A percentile compares a stretch with the other conserved stretches of the same genome.
Evolutionary conservation across 441 rosid genomes (phyloP).

Genomic region (Daphne laureola): DNA sequence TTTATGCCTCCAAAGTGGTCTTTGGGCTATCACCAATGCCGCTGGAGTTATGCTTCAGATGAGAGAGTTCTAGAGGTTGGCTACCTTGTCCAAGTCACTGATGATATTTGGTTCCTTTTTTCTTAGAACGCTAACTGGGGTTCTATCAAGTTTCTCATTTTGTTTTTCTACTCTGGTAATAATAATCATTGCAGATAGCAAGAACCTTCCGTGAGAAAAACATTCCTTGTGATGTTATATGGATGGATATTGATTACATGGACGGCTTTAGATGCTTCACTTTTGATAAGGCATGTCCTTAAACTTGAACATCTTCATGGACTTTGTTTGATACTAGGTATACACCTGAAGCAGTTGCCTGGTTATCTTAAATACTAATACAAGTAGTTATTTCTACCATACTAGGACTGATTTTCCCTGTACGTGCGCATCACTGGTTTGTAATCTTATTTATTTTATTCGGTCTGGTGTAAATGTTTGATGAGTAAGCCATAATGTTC

Average conservation of each 20-base stretch:
- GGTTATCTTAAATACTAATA: neutral
- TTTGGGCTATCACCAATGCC: constrained; percentile 92
- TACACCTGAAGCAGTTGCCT: no score
- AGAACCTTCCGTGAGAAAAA: constrained; percentile 73
- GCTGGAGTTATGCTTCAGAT: constrained; percentile 87
- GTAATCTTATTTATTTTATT: no score
- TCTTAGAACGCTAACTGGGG: neutral
- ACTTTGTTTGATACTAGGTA: constrained; percentile 1
- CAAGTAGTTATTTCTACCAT: no score
- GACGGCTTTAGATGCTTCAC: constrained; percentile 99
- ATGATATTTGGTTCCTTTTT: constrained; percentile 3
- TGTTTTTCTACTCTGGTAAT: constrained; percentile 6
- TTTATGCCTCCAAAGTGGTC: constrained; percentile 99
- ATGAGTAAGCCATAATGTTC: no score
- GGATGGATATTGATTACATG: constrained; percentile 99
- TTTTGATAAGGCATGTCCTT: constrained; percentile 62
- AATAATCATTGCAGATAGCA: constrained; percentile 42
- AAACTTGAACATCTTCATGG: constrained; percentile 2
- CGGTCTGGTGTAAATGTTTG: no score
- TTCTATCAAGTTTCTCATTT: constrained; percentile 5
- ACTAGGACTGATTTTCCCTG: no score
- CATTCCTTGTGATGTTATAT: constrained; percentile 87
- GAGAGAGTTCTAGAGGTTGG: constrained; percentile 73
- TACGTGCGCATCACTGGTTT: no score
- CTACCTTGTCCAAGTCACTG: constrained; percentile 13